Percentiles rank a stretch among this genome's conserved stretches.
phyloP scores from a whole-genome alignment of 805 yeast genomes.

The Pichia heedii region DNA sequence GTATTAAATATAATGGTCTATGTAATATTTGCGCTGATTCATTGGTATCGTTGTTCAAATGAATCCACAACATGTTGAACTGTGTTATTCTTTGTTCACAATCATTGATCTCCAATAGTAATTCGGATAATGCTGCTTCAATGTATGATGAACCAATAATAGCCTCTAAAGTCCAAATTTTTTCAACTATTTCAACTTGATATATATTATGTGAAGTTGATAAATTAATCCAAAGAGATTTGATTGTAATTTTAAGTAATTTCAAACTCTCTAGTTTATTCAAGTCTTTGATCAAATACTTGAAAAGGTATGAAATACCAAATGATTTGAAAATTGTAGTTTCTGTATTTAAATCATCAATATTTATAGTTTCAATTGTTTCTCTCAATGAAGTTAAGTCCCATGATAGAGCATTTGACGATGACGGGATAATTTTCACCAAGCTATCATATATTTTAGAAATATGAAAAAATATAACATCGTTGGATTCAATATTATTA shows the following conservation, averaged over 20 bases:
- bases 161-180: slow-evolving; percentile 54
- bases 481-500: background rate
- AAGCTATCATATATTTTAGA: slow-evolving; percentile 30
- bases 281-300: slow-evolving; percentile 26
- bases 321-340: slow-evolving; percentile 29
- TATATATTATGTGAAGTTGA: slow-evolving; percentile 39
- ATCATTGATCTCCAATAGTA: slow-evolving; percentile 34
- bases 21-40: slow-evolving; percentile 43
- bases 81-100: slow-evolving; percentile 40
- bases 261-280: slow-evolving; percentile 27
- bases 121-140: slow-evolving; percentile 63
- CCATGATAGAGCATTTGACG: slow-evolving; percentile 2
- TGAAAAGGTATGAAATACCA: slow-evolving; percentile 34
- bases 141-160: slow-evolving; percentile 44
- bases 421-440: slow-evolving; percentile 38
- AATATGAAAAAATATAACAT: slow-evolving; percentile 22
- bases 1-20: slow-evolving; percentile 55
- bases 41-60: slow-evolving; percentile 38
- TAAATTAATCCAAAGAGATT: slow-evolving; percentile 49
- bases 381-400: background rate
- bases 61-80: slow-evolving; percentile 66
- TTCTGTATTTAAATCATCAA: slow-evolving; percentile 20
- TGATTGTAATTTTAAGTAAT: slow-evolving; percentile 33
- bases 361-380: background rate
- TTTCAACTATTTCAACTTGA: slow-evolving; percentile 65